Conservation (phyloP, 2,329 filamentous ascomycete genomes). For the Ceratocystis colombiana region DNA sequence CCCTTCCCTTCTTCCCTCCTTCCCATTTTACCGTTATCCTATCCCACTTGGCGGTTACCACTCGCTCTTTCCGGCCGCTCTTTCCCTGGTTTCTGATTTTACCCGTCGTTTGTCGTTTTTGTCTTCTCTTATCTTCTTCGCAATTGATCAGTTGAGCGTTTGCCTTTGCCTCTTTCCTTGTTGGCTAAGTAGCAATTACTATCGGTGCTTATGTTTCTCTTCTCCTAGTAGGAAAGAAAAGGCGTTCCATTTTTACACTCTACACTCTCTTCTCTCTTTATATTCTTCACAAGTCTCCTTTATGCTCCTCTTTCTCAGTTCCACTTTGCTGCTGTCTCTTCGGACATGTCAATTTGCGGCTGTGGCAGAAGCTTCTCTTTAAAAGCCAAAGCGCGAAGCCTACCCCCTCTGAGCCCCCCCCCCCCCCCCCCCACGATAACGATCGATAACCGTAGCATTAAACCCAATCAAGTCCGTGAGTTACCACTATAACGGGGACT, state of each 20-base stretch:
- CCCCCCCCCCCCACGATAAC: neutral
- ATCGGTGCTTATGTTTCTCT: too few species aligned
- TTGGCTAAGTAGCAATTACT: too few species aligned
- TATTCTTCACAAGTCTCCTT: neutral
- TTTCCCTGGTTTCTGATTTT: neutral
- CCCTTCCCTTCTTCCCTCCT: neutral
- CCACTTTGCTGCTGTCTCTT: neutral
- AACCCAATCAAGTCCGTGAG: too few species aligned
- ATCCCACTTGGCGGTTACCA: neutral
- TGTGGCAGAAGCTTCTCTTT: neutral
- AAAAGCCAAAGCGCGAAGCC: neutral
- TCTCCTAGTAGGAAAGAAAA: neutral
- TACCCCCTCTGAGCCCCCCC: neutral
- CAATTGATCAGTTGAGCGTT: neutral
- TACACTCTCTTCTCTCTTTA: neutral
- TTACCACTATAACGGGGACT: too few species aligned
- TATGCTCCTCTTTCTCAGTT: neutral
- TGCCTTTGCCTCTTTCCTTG: neutral
- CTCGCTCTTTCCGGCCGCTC: neutral
- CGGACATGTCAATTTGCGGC: neutral
- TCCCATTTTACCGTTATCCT: neutral
- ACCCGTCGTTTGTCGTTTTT: neutral
- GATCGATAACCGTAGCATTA: neutral
- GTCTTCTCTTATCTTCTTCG: slow-evolving; percentile 4
- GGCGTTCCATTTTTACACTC: neutral